Evolutionary conservation across 495 filamentous ascomycete species (phyloP).

Genomic region (Clohesyomyces aquaticus): DNA sequence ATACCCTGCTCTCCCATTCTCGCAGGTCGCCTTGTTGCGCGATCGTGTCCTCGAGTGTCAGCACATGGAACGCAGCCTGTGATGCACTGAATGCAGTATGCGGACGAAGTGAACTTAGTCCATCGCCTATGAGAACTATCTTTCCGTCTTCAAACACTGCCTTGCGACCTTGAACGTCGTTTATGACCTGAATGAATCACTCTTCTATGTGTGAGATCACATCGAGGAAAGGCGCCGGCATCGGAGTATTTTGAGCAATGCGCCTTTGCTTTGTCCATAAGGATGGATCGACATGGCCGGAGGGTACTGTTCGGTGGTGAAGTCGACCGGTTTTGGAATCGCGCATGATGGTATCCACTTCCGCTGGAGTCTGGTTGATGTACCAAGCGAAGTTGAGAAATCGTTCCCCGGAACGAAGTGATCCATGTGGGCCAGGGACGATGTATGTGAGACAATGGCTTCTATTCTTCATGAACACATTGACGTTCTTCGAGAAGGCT

Average conservation of each 20-base stretch:
- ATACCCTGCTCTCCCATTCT: not conserved
- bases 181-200: not conserved
- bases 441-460: not conserved
- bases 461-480: not conserved
- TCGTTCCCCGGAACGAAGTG: not conserved
- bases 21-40: not conserved
- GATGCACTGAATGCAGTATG: constrained; percentile 4
- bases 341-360: not conserved
- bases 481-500: not conserved
- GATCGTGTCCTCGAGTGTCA: not conserved
- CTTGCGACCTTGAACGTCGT: not conserved
- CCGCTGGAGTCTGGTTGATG: not conserved
- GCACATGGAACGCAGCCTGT: not conserved
- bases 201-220: not conserved
- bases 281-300: not conserved
- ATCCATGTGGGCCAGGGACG: not conserved
- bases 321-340: not conserved
- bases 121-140: not conserved
- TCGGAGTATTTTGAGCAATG: not conserved
- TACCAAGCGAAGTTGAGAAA: not conserved
- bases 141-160: not conserved
- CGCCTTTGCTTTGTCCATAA: not conserved
- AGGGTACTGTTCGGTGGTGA: not conserved
- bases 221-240: not conserved
- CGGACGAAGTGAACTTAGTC: not conserved